Percentiles rank a stretch among this genome's conserved stretches.
phyloP scores from a whole-genome alignment of 2,329 filamentous ascomycete species.

The Aspergillus ibericus region DNA sequence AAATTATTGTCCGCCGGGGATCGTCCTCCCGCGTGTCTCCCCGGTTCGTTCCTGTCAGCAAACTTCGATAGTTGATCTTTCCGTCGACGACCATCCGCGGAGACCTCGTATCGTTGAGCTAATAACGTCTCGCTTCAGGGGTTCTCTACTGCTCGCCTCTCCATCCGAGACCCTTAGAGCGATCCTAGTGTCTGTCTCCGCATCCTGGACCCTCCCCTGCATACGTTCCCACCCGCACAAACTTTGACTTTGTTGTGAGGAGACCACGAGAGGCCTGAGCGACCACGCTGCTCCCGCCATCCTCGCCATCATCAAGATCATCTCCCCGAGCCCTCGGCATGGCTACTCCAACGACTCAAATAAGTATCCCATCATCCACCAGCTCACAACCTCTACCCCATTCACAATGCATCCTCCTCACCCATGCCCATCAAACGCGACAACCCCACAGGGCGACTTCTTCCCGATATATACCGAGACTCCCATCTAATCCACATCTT shows the following conservation, averaged over 20 bases:
- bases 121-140: not conserved
- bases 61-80: not conserved
- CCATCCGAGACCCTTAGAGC: not conserved
- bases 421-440: not conserved
- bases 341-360: not conserved
- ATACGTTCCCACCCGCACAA: not conserved
- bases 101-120: not conserved
- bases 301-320: too few species aligned
- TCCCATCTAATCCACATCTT: constrained; percentile 22
- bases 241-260: not conserved
- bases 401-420: not conserved
- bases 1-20: not conserved
- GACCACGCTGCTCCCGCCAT: not conserved
- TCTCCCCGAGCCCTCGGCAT: not conserved
- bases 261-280: not conserved
- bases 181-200: not conserved
- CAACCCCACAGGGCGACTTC: not conserved
- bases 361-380: not conserved
- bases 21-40: not conserved
- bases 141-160: not conserved
- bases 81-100: not conserved
- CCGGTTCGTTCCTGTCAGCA: not conserved
- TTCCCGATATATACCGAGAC: not conserved
- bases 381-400: not conserved
- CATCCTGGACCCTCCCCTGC: not conserved